Conservation (phyloP, 164 flowering plant species). For the Vitis rupestris region DNA sequence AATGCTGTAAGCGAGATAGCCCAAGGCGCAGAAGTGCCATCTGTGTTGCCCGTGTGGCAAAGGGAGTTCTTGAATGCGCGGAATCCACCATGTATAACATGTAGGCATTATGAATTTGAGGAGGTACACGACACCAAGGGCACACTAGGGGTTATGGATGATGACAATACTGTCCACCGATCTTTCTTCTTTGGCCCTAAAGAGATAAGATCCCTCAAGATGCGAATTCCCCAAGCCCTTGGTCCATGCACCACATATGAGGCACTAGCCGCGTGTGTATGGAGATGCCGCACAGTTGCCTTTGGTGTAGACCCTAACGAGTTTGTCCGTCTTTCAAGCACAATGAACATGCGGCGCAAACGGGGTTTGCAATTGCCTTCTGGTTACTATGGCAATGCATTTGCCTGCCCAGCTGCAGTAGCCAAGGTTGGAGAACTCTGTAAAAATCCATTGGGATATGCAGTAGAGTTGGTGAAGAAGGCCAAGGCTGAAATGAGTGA, state of each 20-base stretch:
- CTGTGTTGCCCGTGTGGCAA: slow-evolving; percentile 32
- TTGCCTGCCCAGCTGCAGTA: not conserved
- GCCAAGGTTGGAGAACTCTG: not conserved
- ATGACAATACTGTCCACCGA: slow-evolving; percentile 19
- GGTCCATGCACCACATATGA: slow-evolving; percentile 17
- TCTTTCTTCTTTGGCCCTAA: slow-evolving; percentile 41
- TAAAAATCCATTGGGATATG: slow-evolving; percentile 5
- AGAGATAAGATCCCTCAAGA: slow-evolving; percentile 25
- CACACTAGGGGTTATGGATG: slow-evolving; percentile 10
- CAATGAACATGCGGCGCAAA: slow-evolving; percentile 11
- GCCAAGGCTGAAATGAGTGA: not conserved
- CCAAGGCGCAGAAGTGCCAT: slow-evolving; percentile 21
- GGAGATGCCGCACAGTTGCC: slow-evolving; percentile 12
- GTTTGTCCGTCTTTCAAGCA: not conserved
- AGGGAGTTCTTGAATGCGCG: slow-evolving; percentile 32
- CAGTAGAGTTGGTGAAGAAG: slow-evolving; percentile 6
- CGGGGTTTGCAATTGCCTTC: slow-evolving; percentile 3
- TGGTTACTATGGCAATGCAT: slow-evolving; percentile 25
- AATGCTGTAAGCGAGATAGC: slow-evolving; percentile 32
- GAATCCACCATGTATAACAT: slow-evolving; percentile 28
- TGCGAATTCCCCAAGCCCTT: slow-evolving; percentile 13
- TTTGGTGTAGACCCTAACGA: not conserved
- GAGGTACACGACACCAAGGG: slow-evolving; percentile 21
- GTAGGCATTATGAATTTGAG: slow-evolving; percentile 31
- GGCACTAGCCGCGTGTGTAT: not conserved